Base-by-base conservation (phyloP, 805 yeast species). In the Ogataea populi-albae region DNA sequence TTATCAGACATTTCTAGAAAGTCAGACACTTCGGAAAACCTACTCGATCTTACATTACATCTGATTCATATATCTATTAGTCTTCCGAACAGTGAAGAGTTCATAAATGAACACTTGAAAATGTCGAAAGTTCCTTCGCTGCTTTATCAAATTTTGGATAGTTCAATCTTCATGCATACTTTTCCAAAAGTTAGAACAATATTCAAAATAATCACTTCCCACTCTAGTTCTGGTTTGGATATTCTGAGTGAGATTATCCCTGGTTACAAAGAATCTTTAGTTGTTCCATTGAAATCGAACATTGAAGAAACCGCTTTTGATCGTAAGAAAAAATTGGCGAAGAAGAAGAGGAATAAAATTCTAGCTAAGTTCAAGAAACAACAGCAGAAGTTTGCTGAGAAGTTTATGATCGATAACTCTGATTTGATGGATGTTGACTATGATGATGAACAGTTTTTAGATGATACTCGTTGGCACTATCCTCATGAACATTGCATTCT, bases 351-450 rank as follows among this genome's bases (percentile, higher is more conserved):
- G 47, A 74, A 72, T 1, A 81, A 78, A 47, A 69, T 89, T 21
- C 59, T 91, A 71, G 91, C 83, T 1, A 86, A 81, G 40, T 75
- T 91, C 54, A 84, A 81, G 45, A 76, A 74, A 45, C 94, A 87
- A 49, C 98, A 91, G 54, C 68, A 75, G 24, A 73, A 69, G 62
- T 93, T 91, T 61, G 75, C 83, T 19, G 76, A 75, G 38, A 71
- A 73, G 19, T 71, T 77, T 45, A 47, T 33, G 57, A 26, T 39
- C 41, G 50, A 41, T 20, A 38, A 35, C 15, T 28, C 37, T 29
- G 52, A 64, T 23, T 38, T 47, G 27, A 61, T 63, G 41, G 80
- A 71, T 36, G 59, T 58, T 7, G 77, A 67, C 25, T 66, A 66
- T 57, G 73, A 64, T 17, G 60, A 54, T 17, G 65, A 57, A n/a